A percentile compares a stretch with the other conserved stretches of the same genome.
Evolutionary conservation across 331 rosid species (phyloP).

Genomic region (Spiraea crenata): DNA sequence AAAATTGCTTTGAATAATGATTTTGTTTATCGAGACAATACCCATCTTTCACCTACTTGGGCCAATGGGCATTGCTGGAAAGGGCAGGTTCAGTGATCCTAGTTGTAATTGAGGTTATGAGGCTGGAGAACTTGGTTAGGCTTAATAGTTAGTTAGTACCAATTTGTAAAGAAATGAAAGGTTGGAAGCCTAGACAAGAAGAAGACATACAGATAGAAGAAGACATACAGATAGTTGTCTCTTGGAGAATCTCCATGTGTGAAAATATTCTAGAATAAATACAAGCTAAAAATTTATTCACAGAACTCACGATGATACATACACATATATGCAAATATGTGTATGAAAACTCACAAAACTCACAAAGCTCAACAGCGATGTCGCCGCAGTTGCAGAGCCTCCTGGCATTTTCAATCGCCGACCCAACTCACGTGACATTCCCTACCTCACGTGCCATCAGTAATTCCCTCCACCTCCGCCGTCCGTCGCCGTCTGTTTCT

Average conservation of each 20-base stretch:
- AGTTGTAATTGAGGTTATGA: background rate
- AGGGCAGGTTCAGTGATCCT: slow-evolving; percentile 7
- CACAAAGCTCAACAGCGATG: slow-evolving; percentile 16
- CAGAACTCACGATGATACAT: no score
- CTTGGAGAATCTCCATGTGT: no score
- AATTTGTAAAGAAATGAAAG: no score
- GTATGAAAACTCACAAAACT: no score
- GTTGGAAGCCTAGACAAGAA: no score
- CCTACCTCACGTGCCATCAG: slow-evolving; percentile 21
- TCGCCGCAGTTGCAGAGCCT: slow-evolving; percentile 27
- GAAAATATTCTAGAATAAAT: no score
- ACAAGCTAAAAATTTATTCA: no score
- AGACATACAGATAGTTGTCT: no score
- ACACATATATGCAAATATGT: no score
- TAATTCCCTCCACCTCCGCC: slow-evolving; percentile 24
- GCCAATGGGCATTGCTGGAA: background rate
- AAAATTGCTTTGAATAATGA: background rate
- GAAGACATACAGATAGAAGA: no score
- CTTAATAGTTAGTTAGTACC: no score
- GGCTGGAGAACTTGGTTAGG: background rate
- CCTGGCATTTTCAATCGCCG: slow-evolving; percentile 28
- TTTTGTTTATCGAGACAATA: background rate
- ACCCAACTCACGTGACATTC: slow-evolving; percentile 17
- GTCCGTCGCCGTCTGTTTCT: slow-evolving; percentile 20
- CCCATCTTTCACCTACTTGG: background rate